phyloP scores from a whole-genome alignment of 2,329 filamentous ascomycete species.

The Macrophomina pseudophaseolina region DNA sequence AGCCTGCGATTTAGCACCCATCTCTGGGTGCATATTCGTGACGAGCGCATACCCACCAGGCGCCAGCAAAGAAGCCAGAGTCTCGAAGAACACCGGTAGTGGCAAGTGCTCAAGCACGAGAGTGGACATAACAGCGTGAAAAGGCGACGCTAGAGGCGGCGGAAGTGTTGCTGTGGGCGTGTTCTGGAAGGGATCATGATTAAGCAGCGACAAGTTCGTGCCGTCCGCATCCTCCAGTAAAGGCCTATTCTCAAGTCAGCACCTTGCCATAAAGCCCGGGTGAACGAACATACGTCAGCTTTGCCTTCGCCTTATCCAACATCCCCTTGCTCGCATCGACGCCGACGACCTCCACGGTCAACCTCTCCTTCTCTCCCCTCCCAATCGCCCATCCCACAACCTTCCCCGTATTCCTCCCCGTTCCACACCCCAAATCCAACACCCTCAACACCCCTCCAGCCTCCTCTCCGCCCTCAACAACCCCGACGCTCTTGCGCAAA shows the following conservation, averaged over 20 bases:
- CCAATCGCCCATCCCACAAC: constrained; percentile 44
- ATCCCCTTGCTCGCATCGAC: constrained; percentile 64
- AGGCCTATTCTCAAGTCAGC: neutral
- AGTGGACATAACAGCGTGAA: constrained; percentile 61
- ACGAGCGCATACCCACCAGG: constrained; percentile 59
- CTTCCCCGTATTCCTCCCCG: constrained; percentile 65
- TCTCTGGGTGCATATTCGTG: constrained; percentile 73
- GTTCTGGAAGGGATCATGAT: neutral
- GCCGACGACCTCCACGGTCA: constrained; percentile 51
- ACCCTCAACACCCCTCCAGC: constrained; percentile 43
- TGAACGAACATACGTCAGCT: neutral
- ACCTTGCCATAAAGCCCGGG: neutral
- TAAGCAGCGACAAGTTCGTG: neutral
- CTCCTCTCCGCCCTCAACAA: constrained; percentile 26
- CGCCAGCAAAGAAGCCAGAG: constrained; percentile 49
- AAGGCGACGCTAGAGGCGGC: constrained; percentile 29
- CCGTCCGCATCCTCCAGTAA: too few relatives aligned
- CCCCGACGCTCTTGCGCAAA: constrained; percentile 39
- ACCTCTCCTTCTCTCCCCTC: neutral
- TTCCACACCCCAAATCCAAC: constrained; percentile 70
- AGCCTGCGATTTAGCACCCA: constrained; percentile 64
- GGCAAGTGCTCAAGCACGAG: constrained; percentile 70
- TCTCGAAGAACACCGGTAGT: constrained; percentile 55
- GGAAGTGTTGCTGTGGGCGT: neutral
- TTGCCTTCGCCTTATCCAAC: constrained; percentile 57